Percentiles rank a stretch among this genome's conserved stretches.
phyloP scores from a whole-genome alignment of 2,329 filamentous ascomycete species.

The Aspergillus pseudoviridinutans region DNA sequence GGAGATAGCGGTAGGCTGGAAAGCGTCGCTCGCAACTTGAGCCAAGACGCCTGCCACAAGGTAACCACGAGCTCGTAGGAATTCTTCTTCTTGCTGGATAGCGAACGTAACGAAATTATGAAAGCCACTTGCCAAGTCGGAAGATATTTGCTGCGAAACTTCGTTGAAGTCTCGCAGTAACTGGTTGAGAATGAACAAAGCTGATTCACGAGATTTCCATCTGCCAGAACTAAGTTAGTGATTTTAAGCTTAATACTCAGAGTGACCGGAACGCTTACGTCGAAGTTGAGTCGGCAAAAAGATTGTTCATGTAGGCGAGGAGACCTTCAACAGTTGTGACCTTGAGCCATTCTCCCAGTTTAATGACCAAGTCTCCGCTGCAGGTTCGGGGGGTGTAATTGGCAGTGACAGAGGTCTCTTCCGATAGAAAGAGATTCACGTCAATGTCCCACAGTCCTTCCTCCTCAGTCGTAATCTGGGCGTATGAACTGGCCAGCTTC shows the following conservation, averaged over 20 bases:
- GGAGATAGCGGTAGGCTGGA: constrained; percentile 39
- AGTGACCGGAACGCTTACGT: constrained; percentile 25
- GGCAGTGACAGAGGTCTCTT: constrained; percentile 89
- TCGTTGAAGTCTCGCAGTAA: constrained; percentile 80
- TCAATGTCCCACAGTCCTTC: constrained; percentile 96
- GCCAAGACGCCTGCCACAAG: constrained; percentile 78
- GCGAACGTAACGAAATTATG: constrained; percentile 76
- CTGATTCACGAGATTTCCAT: constrained; percentile 71
- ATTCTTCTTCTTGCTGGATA: constrained; percentile 65
- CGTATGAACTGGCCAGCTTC: constrained; percentile 78
- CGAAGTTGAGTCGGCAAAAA: constrained; percentile 56
- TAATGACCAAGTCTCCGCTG: constrained; percentile 86
- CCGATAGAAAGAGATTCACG: constrained; percentile 88
- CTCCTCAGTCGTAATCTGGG: constrained; percentile 87
- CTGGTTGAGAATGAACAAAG: constrained; percentile 80
- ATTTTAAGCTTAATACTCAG: not conserved
- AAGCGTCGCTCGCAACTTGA: constrained; percentile 58
- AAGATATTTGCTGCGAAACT: constrained; percentile 65
- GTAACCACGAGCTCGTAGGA: constrained; percentile 82
- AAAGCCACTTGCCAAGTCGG: constrained; percentile 67
- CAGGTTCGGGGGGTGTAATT: constrained; percentile 95
- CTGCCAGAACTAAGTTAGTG: constrained; percentile 30
- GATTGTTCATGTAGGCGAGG: constrained; percentile 67
- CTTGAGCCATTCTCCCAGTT: constrained; percentile 85
- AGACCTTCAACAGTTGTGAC: constrained; percentile 72